Base-by-base conservation (phyloP, 2,329 filamentous ascomycete species). In the Penicillium sp. region DNA sequence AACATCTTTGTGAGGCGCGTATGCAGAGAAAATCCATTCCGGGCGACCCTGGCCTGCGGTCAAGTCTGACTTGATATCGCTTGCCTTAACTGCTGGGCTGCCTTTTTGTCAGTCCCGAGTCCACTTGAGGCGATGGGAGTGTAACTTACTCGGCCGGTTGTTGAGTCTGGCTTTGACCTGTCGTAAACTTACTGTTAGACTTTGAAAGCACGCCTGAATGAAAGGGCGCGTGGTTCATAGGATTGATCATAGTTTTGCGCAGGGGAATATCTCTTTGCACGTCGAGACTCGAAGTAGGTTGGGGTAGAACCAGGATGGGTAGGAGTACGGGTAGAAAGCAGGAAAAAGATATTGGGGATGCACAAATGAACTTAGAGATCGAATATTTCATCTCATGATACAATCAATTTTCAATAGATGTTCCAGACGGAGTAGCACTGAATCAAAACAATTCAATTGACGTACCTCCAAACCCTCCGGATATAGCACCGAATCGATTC, bases 1-100 rank as follows among this genome's bases (percentile, higher is more conserved):
- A 1, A 88, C 85, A 64, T 91, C 84, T 65, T 79, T 82, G 4
- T 88, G 88, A 0, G 92, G 91, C 0, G 87, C 90, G 72, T 96
- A 97, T 22, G 88, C 83, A 1, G 92, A 96, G 25, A 97, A 82
- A 5, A 94, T 87, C 89, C 92, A 97, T 79, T 84, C 77, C 17
- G 93, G 93, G 9, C 83, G 82, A 57, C 94, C 90, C 22, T 80
- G 79, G 6, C 73, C 73, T 22, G 64, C 59, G 0, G 80, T 83
- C 43, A 95, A 78, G 68, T 95, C 91, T 50, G 76, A 75, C 57
- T 81, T 80, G 63, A 95, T 87, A 2, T 75, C 76, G 0, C 84
- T 83, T 40, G 75, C 74, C n/a, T 76, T 82, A 38, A 91, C 73
- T 42, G 74, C 79, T 69, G 84, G 80, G 54, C 77, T 80, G 67